Evolutionary conservation across 2,329 filamentous ascomycete species (phyloP).

Genomic region (Alternaria hordeiaustralica): DNA sequence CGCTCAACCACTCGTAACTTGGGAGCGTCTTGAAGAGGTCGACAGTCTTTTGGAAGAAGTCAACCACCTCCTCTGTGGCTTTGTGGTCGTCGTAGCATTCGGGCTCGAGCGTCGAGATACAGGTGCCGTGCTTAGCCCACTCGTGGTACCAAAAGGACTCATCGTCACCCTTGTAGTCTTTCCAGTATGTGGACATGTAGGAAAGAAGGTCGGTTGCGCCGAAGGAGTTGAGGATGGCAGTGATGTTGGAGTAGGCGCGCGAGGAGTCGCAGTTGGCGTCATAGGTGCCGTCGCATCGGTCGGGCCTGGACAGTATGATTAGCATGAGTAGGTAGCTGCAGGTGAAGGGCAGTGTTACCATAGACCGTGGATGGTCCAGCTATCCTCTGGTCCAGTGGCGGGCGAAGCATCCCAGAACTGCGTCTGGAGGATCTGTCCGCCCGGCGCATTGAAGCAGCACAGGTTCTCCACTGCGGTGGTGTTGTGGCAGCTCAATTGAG

Average conservation of each 20-base stretch:
- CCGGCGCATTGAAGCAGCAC: conserved; percentile 77
- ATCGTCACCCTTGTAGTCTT: conserved; percentile 69
- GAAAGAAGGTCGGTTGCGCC: conserved; percentile 63
- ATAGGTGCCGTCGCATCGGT: conserved; percentile 71
- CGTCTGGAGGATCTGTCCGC: conserved; percentile 74
- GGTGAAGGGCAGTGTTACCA: conserved; percentile 53
- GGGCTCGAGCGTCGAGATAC: conserved; percentile 71
- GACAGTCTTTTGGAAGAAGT: conserved; percentile 72
- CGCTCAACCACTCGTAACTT: conserved; percentile 67
- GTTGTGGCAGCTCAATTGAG: conserved; percentile 68
- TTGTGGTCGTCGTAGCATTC: conserved; percentile 67
- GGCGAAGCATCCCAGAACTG: conserved; percentile 80
- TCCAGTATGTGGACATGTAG: conserved; percentile 76
- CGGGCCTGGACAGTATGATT: conserved; percentile 44
- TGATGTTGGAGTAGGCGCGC: conserved; percentile 71
- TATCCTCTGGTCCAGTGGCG: conserved; percentile 68
- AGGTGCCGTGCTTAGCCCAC: conserved; percentile 76
- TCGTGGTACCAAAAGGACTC: conserved; percentile 74
- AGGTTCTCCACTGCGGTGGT: conserved; percentile 66
- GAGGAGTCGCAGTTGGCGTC: conserved; percentile 68
- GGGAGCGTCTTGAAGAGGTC: conserved; percentile 70
- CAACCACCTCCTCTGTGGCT: conserved; percentile 68
- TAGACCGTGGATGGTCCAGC: conserved; percentile 77
- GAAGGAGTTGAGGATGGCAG: conserved; percentile 63
- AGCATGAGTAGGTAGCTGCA: neutral